Conservation (phyloP, 257 asterid species). For the Jaltomata sinuosa region DNA sequence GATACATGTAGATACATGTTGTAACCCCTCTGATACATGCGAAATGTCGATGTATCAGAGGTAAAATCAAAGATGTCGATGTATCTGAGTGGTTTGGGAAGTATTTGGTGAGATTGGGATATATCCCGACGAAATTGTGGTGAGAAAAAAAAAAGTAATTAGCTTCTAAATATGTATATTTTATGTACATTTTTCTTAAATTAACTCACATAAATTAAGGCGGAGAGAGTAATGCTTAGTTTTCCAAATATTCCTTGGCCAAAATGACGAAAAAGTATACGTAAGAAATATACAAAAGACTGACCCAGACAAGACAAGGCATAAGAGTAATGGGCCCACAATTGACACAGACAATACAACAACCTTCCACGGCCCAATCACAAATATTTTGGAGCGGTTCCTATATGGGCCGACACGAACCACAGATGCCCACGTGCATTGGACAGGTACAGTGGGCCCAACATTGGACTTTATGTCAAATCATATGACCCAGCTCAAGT, state of each 20-base stretch:
- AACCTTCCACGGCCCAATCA: background rate
- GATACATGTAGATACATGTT: too few relatives aligned
- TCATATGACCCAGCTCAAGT: slow-evolving; percentile 22
- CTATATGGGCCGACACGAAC: slow-evolving; percentile 39
- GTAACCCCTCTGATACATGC: too few relatives aligned
- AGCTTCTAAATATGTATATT: too few relatives aligned
- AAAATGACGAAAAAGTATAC: background rate
- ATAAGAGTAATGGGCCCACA: background rate
- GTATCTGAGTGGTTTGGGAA: too few relatives aligned
- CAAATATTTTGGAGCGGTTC: background rate
- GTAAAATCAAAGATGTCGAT: too few relatives aligned
- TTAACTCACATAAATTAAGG: too few relatives aligned
- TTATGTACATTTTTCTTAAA: too few relatives aligned
- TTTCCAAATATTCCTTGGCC: background rate
- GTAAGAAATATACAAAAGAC: background rate
- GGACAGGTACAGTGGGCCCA: slow-evolving; percentile 26
- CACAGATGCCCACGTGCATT: slow-evolving; percentile 34
- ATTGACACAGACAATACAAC: background rate
- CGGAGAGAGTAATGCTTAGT: too few relatives aligned
- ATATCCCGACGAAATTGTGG: too few relatives aligned
- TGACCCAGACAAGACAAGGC: slow-evolving; percentile 23
- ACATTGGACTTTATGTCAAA: slow-evolving; percentile 9
- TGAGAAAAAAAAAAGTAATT: too few relatives aligned
- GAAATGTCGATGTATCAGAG: too few relatives aligned
- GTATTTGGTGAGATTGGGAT: too few relatives aligned